Base-by-base conservation (phyloP, 768 basidiomycete species). In the Leccinum barrowsii region DNA sequence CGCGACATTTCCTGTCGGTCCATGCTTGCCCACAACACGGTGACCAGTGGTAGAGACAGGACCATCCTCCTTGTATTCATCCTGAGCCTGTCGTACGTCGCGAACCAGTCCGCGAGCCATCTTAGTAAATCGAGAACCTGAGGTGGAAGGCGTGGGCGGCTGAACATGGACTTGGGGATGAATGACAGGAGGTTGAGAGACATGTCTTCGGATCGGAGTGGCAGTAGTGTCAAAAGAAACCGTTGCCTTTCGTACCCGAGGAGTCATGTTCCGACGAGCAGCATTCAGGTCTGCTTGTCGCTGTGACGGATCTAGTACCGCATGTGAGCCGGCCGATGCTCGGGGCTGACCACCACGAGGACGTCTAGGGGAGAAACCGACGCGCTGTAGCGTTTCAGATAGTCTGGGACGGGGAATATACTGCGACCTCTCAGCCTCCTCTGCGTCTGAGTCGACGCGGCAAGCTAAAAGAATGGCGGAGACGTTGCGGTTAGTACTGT, bases 301-400 rank as follows among this genome's bases (percentile, higher is more conserved):
- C 12, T 57, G 65, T 1, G 58, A 67, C 13, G 58, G 3, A 21
- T 64, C 69, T 10, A 58, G 50, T 28, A 57, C 26, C 8, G 48
- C 55, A 13, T 62, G 51, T 2, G 63, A 50, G 22, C n/a, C 47
- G 21, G 57, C 67, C 2, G 72, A 61, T 24, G 69, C 73, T 52
- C 58, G 65, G 32, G 63, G 54, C 30, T 72, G 75, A 5, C 79
- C 73, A 56, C 74, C 82, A 10, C 87, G 83, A 1, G 88, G 90
- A 13, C 90, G 82, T 67, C 87, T 85, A 1, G 90, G 90, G 13
- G 89, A 90, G 72, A 92, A 89, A 2, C 66, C 82, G 40, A 87
- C 82, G 46, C 83, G 82, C 34, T 83, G 82, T 8, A 93, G 77
- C 4, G 88, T 84, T 65, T 92, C 90, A 1, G 87, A 78, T 30